Evolutionary conservation across 2,329 filamentous ascomycete species (phyloP).

Genomic region (Trichoderma guizhouense): DNA sequence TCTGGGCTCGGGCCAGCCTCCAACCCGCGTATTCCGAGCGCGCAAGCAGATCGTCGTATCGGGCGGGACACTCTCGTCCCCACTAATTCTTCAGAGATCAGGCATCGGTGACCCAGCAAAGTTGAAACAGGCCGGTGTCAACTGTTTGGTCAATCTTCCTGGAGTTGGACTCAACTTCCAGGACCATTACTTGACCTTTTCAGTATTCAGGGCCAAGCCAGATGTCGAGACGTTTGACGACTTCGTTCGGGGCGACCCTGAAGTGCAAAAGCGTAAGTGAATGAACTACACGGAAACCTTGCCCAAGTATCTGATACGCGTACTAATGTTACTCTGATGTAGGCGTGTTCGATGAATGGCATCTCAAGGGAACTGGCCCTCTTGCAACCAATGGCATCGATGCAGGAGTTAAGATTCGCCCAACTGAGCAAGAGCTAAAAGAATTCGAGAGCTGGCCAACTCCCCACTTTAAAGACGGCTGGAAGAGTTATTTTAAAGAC

Average conservation of each 20-base stretch:
- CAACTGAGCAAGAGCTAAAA: constrained; percentile 46
- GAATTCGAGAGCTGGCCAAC: constrained; percentile 38
- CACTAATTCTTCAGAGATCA: constrained; percentile 55
- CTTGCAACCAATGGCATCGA: constrained; percentile 45
- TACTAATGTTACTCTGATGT: constrained; percentile 46
- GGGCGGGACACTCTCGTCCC: constrained; percentile 47
- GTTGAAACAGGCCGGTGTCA: constrained; percentile 41
- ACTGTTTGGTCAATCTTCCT: constrained; percentile 44
- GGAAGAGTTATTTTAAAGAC: constrained; percentile 47
- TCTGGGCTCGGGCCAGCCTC: constrained; percentile 35
- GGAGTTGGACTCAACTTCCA: constrained; percentile 50
- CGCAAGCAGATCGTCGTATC: constrained; percentile 51
- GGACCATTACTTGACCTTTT: constrained; percentile 45
- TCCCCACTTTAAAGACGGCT: constrained; percentile 46
- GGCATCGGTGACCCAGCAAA: constrained; percentile 51
- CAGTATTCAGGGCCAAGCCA: constrained; percentile 2
- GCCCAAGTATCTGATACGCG: constrained; percentile 37
- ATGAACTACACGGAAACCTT: constrained; percentile 33
- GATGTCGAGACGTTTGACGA: constrained; percentile 12
- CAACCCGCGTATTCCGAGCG: constrained; percentile 41
- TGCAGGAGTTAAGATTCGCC: constrained; percentile 49
- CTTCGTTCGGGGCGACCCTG: background rate
- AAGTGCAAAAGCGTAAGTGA: background rate
- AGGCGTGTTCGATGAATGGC: constrained; percentile 10
- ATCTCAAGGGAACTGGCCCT: constrained; percentile 1